Evolutionary conservation across 352 stramenopile genomes (phyloP).

Genomic region (Phytophthora syringae): DNA sequence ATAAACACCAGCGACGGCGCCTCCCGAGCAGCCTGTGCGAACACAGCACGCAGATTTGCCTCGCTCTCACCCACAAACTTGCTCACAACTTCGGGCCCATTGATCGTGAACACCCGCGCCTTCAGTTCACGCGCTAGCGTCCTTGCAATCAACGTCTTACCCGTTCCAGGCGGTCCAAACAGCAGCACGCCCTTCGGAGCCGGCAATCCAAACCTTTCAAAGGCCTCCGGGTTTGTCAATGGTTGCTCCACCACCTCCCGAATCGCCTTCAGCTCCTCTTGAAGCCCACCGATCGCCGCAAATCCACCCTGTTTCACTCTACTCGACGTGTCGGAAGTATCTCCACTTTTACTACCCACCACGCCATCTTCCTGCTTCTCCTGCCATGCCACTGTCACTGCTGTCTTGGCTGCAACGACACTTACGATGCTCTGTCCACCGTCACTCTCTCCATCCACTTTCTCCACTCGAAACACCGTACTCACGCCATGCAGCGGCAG

Average conservation of each 20-base stretch:
- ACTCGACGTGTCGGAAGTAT: background rate
- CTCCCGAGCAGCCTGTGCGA: constrained; percentile 51
- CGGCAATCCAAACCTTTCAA: constrained; percentile 93
- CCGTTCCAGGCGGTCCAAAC: constrained; percentile 95
- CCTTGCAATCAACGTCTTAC: constrained; percentile 96
- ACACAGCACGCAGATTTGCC: constrained; percentile 78
- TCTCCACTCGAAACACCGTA: constrained; percentile 57
- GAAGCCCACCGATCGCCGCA: constrained; percentile 84
- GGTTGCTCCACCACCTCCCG: constrained; percentile 97
- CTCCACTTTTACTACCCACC: background rate
- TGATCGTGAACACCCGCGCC: constrained; percentile 96
- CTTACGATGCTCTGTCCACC: constrained; percentile 27
- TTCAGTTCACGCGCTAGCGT: constrained; percentile 93
- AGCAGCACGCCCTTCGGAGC: constrained; percentile 96
- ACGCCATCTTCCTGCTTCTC: constrained; percentile 5
- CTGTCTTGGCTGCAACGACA: constrained; percentile 33
- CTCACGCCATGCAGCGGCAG: constrained; percentile 65
- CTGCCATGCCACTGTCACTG: constrained; percentile 36
- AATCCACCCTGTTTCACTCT: constrained; percentile 55
- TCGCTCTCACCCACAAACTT: constrained; percentile 95
- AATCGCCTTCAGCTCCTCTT: constrained; percentile 94
- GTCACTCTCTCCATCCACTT: constrained; percentile 21
- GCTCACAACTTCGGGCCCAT: constrained; percentile 96
- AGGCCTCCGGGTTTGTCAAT: constrained; percentile 93
- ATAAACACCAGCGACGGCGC: constrained; percentile 80